Evolutionary conservation across 2,329 filamentous ascomycete genomes (phyloP).

Genomic region (Pseudogymnoascus sp.): DNA sequence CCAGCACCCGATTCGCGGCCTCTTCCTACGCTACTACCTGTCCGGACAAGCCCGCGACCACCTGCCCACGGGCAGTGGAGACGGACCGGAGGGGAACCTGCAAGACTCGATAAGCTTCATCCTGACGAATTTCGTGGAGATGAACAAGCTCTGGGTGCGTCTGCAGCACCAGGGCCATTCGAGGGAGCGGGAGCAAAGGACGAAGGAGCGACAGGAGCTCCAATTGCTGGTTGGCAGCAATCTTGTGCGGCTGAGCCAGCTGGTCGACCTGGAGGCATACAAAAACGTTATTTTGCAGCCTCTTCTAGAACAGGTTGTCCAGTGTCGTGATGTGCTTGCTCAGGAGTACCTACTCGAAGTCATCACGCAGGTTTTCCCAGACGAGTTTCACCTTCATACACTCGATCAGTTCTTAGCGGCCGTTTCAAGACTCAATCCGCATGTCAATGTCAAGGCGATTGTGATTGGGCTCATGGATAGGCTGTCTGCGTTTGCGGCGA

Average conservation of each 20-base stretch:
- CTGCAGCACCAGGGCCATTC: slow-evolving; percentile 97
- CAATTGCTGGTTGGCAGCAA: slow-evolving; percentile 96
- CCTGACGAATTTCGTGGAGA: slow-evolving; percentile 97
- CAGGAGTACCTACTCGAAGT: slow-evolving; percentile 98
- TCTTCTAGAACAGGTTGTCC: slow-evolving; percentile 90
- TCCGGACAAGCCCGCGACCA: slow-evolving; percentile 89
- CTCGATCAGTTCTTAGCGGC: slow-evolving; percentile 91
- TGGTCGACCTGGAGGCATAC: slow-evolving; percentile 92
- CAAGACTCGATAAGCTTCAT: slow-evolving; percentile 98
- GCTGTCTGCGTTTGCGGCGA: slow-evolving; percentile 85
- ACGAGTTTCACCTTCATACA: slow-evolving; percentile 96
- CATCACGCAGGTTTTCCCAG: slow-evolving; percentile 96
- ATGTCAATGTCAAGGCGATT: slow-evolving; percentile 96
- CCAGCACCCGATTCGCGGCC: slow-evolving; percentile 88
- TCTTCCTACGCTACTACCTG: slow-evolving; percentile 94
- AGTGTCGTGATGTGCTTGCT: slow-evolving; percentile 91
- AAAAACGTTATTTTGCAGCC: slow-evolving; percentile 83
- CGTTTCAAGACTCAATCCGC: slow-evolving; percentile 84
- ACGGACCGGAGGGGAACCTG: slow-evolving; percentile 89
- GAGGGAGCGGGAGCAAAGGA: slow-evolving; percentile 83
- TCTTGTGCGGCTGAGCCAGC: slow-evolving; percentile 84
- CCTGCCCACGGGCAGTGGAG: slow-evolving; percentile 70
- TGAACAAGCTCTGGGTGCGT: slow-evolving; percentile 99
- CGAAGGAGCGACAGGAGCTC: slow-evolving; percentile 88
- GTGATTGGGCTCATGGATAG: slow-evolving; percentile 98